Percentiles rank a stretch among this genome's conserved stretches.
Conservation (phyloP, 176 grass and related monocot genomes). For the bread wheat (Triticum aestivum) region DNA sequence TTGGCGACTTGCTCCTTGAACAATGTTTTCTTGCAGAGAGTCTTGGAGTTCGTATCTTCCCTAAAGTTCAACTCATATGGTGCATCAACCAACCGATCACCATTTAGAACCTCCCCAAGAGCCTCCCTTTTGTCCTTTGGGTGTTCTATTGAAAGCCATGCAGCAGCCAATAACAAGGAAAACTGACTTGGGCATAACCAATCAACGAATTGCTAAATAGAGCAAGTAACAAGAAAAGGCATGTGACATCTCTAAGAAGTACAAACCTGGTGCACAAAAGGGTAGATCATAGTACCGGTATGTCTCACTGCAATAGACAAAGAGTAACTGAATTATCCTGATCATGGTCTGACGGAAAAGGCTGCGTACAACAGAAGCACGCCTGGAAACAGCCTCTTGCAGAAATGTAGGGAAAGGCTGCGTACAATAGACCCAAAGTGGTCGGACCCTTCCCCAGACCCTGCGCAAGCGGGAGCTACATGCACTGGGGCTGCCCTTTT, state of each 20-base stretch:
- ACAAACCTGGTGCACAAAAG: conserved; percentile 86
- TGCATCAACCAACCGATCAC: conserved; percentile 88
- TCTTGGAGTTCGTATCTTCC: conserved; percentile 57
- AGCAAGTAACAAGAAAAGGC: conserved; percentile 23
- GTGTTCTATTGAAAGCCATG: conserved; percentile 56
- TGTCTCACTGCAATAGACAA: conserved; percentile 77
- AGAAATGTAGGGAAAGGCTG: no score
- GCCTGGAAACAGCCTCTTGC: no score
- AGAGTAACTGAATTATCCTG: conserved; percentile 1
- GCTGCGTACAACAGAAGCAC: no score
- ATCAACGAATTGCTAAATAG: conserved; percentile 19
- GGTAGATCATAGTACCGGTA: conserved; percentile 94
- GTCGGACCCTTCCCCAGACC: no score
- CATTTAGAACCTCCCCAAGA: conserved; percentile 87
- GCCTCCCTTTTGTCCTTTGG: conserved; percentile 90
- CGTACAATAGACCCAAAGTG: no score
- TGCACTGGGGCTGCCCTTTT: no score
- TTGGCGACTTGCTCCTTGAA: conserved; percentile 59
- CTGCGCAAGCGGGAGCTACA: no score
- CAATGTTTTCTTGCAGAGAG: conserved; percentile 69
- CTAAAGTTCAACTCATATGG: conserved; percentile 88
- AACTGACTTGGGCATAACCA: conserved; percentile 6
- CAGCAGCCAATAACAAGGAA: conserved; percentile 34
- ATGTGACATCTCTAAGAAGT: neutral
- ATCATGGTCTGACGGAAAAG: conserved; percentile 12